Conservation (phyloP, 2,329 filamentous ascomycete genomes). For the Sclerotinia nivalis region DNA sequence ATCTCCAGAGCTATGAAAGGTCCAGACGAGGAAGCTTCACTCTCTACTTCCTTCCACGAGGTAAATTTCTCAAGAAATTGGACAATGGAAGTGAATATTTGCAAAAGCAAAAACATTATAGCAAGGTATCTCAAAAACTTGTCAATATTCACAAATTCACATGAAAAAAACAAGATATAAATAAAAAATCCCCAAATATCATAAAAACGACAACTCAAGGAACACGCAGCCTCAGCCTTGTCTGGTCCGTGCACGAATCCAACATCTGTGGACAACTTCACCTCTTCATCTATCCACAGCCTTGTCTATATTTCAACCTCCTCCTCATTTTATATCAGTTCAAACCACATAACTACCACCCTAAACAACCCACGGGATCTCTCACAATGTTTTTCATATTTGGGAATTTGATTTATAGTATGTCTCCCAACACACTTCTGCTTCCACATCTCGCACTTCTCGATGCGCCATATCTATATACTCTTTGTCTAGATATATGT, state of each 20-base stretch:
- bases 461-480: neutral
- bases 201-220: neutral
- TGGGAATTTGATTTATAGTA: constrained; percentile 73
- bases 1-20: neutral
- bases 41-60: constrained; percentile 2
- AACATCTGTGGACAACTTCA: constrained; percentile 20
- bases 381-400: constrained; percentile 66
- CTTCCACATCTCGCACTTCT: neutral
- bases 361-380: constrained; percentile 22
- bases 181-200: constrained; percentile 1
- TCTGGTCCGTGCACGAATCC: neutral
- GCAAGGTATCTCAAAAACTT: neutral
- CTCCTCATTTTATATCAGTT: constrained; percentile 12
- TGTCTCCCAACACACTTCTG: constrained; percentile 21
- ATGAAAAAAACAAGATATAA: neutral
- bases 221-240: constrained; percentile 17
- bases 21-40: constrained; percentile 9
- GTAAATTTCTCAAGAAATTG: neutral
- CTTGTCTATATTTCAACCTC: constrained; percentile 20
- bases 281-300: constrained; percentile 17
- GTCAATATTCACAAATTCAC: neutral
- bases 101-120: neutral
- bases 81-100: neutral
- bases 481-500: constrained; percentile 3
- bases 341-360: constrained; percentile 6